Base-by-base conservation (phyloP, 1,284 basidiomycete species). In the Malassezia psittaci region DNA sequence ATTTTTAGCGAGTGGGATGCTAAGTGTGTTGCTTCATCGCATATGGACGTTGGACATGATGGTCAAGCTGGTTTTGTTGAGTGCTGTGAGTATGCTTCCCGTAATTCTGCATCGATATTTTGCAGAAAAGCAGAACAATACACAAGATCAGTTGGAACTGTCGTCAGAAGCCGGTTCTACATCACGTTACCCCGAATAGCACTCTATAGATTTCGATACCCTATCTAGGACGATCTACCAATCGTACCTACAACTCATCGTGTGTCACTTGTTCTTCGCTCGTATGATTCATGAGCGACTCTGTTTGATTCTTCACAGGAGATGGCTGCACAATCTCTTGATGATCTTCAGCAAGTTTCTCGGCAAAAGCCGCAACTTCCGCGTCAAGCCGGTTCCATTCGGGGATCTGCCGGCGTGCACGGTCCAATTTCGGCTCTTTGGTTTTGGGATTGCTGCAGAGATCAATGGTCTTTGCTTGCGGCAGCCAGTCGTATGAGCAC, bases 331-430 rank as follows among this genome's bases (percentile, higher is more conserved):
- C 41, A 18, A 42, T 42, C 12, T 42, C 16, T 18, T 18, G 19
- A 19, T 32, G 19, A 15, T 32, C 45, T 46, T 63, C 52, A 12
- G 61, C 61, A 21, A 76, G 50, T 4, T 68, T 52, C 24, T 63
- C 54, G 0, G 76, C 76, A 10, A 77, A 54, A 7, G 55, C 63
- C 1, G 74, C 74, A 7, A 78, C 72, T 52, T 78, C 75, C 12
- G 71, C 61, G 57, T 96, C 93, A 69, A 96, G 96, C 43, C 81
- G 81, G 58, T 91, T 90, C 94, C 93, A 98, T 76, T 98, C 93
- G 0, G 93, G 91, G 51, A 98, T 96, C 68, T 91, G 84, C 37
- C 91, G 82, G 32, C 72, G 67, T 1, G 93, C 94, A 34, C 93
- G 82, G 9, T 85, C 82, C 9, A 98, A 80, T 76, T 98, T 98